Evolutionary conservation across 1,284 basidiomycete species (phyloP), one percentile per base, ranked within the genome.

Genomic region (Pholiota adiposa): DNA sequence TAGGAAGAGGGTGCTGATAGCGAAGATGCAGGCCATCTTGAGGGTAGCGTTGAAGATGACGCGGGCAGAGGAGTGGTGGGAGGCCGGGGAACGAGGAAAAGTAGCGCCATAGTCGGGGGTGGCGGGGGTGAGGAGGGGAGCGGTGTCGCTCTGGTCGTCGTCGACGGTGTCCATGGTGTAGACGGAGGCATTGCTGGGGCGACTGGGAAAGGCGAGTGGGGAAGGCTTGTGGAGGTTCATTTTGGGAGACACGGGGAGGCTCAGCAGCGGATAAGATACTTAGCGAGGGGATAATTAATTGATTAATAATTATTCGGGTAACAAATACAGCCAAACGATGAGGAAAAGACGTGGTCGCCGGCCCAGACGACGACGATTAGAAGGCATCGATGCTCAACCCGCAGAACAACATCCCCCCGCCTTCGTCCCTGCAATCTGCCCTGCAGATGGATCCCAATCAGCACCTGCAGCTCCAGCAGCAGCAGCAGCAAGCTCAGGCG

Each of bases 1-100:
- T 1, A 96, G 84, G 18, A 94, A 53, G 2, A 84, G 58, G 1
- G 87, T 87, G 70, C 92, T 90, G 34, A 89, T 58, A 49, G 87
- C 58, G 69, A 97, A 96, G 58, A 97, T 81, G 19, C 82, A 76
- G 14, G 87, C 86, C 81, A 96, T 92, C 79, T 95, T 94, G 60
- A 95, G 74, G 0, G 89, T 89, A 0, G 94, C 92, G 69, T 86
- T 83, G 73, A 93, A 77, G 62, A 96, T 79, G 34, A 94, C 83
- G 43, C 79, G 79, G 38, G 81, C 71, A 0, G 83, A 73, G 0
- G 82, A 82, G 12, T 7, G 41, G 58, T 23, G 16, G 79, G 74
- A 4, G 71, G 36, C 14, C 12, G 75, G 75, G 18, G 79, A 76
- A 34, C 73, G 75, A 33, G 78, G 73, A 62, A 71, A 65, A n/a